A percentile compares a stretch with the other conserved stretches of the same genome.
Conservation (phyloP, 352 stramenopile species). For the Phytophthora tubulina region DNA sequence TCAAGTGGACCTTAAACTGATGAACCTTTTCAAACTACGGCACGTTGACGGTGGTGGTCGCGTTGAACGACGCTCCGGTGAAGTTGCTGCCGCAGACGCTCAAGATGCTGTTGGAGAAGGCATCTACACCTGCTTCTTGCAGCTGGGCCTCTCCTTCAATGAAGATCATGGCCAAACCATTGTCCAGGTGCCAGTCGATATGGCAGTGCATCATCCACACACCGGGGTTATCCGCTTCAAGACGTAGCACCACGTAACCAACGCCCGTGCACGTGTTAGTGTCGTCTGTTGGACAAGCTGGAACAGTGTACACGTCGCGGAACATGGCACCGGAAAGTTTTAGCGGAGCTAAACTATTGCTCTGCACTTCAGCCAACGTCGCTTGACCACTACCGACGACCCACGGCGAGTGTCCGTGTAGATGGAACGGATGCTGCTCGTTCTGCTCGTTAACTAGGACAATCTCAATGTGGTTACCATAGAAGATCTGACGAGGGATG, state of each 20-base stretch:
- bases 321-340: slow-evolving; percentile 38
- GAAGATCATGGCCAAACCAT: slow-evolving; percentile 44
- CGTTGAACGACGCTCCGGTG: slow-evolving; percentile 17
- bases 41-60: slow-evolving; percentile 6
- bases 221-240: slow-evolving; percentile 39
- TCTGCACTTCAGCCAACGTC: slow-evolving; percentile 12
- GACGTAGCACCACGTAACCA: slow-evolving; percentile 35
- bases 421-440: slow-evolving; percentile 48
- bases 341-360: slow-evolving; percentile 16
- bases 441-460: slow-evolving; percentile 39
- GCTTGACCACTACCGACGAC: slow-evolving; percentile 35
- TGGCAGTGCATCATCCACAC: slow-evolving; percentile 52
- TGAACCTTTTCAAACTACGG: too few relatives aligned
- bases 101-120: slow-evolving; percentile 35
- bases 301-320: slow-evolving; percentile 43
- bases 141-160: slow-evolving; percentile 35
- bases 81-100: slow-evolving; percentile 37
- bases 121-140: slow-evolving; percentile 6
- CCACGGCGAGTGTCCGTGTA: slow-evolving; percentile 37
- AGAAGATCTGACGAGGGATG: slow-evolving; percentile 23
- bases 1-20: neutral
- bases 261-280: slow-evolving; percentile 19
- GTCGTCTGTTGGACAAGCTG: slow-evolving; percentile 26
- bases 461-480: slow-evolving; percentile 33
- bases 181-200: slow-evolving; percentile 41